A percentile compares a stretch with the other conserved stretches of the same genome.
phyloP scores from a whole-genome alignment of 208 protist genomes.

The Crithidia acanthocephali region DNA sequence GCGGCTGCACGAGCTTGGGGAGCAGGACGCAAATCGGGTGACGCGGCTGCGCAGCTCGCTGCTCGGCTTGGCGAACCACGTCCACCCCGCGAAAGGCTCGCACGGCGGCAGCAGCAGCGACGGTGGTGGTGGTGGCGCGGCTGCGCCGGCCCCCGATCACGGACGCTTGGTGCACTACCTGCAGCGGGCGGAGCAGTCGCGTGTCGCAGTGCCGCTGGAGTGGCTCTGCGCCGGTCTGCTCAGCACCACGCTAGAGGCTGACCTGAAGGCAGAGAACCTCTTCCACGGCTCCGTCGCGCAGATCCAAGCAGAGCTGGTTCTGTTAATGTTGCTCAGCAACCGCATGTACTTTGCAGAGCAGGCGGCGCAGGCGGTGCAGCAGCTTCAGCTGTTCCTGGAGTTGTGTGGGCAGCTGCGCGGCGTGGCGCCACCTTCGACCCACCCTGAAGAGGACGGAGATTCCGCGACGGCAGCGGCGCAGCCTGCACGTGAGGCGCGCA shows the following conservation, averaged over 20 bases:
- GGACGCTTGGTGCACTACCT: slow-evolving; percentile 36
- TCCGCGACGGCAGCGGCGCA: background rate
- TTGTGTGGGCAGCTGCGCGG: slow-evolving; percentile 53
- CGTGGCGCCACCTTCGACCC: background rate
- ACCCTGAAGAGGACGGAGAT: background rate
- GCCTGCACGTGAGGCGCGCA: slow-evolving; percentile 14
- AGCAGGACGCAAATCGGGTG: slow-evolving; percentile 39
- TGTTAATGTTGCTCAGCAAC: slow-evolving; percentile 75
- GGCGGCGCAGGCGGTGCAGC: slow-evolving; percentile 42
- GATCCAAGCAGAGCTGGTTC: slow-evolving; percentile 46
- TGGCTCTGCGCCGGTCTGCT: slow-evolving; percentile 65
- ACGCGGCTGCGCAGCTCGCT: slow-evolving; percentile 35
- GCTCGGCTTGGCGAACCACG: slow-evolving; percentile 39
- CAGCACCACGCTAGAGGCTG: slow-evolving; percentile 49
- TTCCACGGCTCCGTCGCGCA: slow-evolving; percentile 47
- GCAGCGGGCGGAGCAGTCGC: slow-evolving; percentile 30
- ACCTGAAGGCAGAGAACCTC: slow-evolving; percentile 70
- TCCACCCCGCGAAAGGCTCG: slow-evolving; percentile 4
- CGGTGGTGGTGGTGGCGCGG: too few relatives aligned
- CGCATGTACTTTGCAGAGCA: slow-evolving; percentile 69
- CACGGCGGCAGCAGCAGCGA: background rate
- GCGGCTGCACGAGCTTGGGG: slow-evolving; percentile 29
- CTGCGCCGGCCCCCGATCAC: background rate
- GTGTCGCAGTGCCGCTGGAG: slow-evolving; percentile 48
- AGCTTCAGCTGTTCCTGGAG: slow-evolving; percentile 59